These are phyloP conservation scores for Mucor racemosus DNA, from an alignment of 371 early-diverging fungal genomes.

Conservation along the genomic window DNA sequence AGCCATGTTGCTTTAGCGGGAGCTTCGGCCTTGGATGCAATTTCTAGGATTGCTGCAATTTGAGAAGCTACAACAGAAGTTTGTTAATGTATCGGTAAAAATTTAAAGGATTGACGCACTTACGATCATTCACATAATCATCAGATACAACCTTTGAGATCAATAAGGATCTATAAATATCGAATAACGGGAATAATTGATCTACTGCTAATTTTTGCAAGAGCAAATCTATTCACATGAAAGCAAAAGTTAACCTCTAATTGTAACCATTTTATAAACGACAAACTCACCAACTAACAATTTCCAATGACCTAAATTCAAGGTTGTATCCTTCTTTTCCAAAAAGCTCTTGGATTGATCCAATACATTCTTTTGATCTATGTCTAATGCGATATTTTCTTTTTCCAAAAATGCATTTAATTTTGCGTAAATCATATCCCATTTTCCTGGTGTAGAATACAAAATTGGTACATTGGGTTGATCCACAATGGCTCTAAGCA, in stretches of 20 bases:
- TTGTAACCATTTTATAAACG: background rate
- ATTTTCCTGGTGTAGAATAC: conserved; percentile 54
- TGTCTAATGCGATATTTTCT: conserved; percentile 29
- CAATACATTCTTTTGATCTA: conserved; percentile 29
- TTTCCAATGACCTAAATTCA: conserved; percentile 40
- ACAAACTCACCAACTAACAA: conserved; percentile 38
- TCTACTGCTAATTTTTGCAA: conserved; percentile 46
- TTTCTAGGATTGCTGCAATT: conserved; percentile 34
- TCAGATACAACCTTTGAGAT: conserved; percentile 44
- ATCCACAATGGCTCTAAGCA: conserved; percentile 40
- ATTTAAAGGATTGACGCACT: background rate
- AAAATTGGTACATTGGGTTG: conserved; percentile 58
- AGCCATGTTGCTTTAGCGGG: conserved; percentile 31
- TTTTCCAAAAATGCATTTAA: conserved; percentile 47
- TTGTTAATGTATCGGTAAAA: background rate
- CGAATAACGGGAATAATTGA: conserved; percentile 68
- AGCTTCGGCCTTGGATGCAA: conserved; percentile 27
- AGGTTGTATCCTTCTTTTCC: conserved; percentile 19
- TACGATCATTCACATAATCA: conserved; percentile 53
- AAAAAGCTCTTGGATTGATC: conserved; percentile 28
- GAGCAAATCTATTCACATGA: conserved; percentile 35
- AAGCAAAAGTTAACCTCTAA: too few species aligned
- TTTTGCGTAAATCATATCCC: conserved; percentile 66
- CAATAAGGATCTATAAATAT: conserved; percentile 67
- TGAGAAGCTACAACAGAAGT: conserved; percentile 28